phyloP scores from a whole-genome alignment of 2,329 filamentous ascomycete species.

The Aspergillus jensenii region DNA sequence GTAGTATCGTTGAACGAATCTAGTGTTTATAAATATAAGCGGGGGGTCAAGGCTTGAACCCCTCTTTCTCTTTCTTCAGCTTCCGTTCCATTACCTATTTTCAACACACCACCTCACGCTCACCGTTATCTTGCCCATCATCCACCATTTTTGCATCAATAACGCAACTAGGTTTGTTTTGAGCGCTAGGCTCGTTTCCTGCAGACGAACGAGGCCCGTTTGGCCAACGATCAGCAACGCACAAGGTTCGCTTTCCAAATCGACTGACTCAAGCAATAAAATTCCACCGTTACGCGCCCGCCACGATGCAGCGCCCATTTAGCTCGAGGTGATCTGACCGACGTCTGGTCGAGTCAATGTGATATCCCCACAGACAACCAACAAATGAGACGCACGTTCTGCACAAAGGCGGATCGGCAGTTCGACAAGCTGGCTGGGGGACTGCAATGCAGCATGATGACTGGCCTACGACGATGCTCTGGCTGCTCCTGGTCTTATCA shows the following conservation, averaged over 20 bases:
- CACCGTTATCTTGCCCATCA: neutral
- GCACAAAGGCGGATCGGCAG: conserved; percentile 15
- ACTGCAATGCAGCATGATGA: conserved; percentile 7
- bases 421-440: conserved; percentile 19
- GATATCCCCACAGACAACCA: conserved; percentile 23
- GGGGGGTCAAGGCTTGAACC: neutral
- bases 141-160: neutral
- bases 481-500: conserved; percentile 13
- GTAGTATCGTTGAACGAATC: neutral
- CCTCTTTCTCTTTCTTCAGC: neutral
- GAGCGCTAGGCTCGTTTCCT: neutral
- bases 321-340: conserved; percentile 14
- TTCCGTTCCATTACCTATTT: neutral
- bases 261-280: conserved; percentile 15
- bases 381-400: conserved; percentile 21
- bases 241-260: conserved; percentile 1
- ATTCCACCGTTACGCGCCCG: conserved; percentile 24
- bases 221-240: conserved; percentile 4
- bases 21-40: neutral
- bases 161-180: neutral
- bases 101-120: neutral
- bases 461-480: conserved; percentile 4
- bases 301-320: conserved; percentile 1
- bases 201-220: neutral
- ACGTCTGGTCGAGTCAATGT: conserved; percentile 10